phyloP scores from a whole-genome alignment of 1,139 yeast species.

The Wickerhamomyces sp. region DNA sequence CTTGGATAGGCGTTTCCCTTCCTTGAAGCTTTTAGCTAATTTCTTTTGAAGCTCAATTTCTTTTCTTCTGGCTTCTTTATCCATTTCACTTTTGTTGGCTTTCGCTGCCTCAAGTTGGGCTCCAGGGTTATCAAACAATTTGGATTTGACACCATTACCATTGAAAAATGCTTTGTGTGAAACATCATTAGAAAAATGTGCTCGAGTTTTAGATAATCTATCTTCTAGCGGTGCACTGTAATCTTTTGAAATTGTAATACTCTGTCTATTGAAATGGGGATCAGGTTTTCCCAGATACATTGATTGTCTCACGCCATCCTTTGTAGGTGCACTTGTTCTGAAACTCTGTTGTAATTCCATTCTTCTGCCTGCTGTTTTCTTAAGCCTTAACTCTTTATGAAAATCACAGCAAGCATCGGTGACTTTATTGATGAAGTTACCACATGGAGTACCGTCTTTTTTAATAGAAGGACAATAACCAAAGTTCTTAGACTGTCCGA shows the following conservation, averaged over 20 bases:
- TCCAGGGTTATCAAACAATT: constrained; percentile 34
- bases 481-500: constrained; percentile 69
- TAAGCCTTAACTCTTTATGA: constrained; percentile 60
- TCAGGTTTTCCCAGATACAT: constrained; percentile 27
- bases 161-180: constrained; percentile 46
- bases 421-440: constrained; percentile 51
- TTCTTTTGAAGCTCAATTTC: constrained; percentile 31
- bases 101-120: too few relatives aligned
- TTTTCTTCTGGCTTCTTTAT: constrained; percentile 29
- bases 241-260: constrained; percentile 30
- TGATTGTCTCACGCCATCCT: constrained; percentile 33
- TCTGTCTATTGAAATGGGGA: constrained; percentile 3
- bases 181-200: constrained; percentile 33
- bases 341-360: constrained; percentile 71
- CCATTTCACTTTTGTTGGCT: constrained; percentile 30
- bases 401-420: constrained; percentile 59
- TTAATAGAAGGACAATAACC: constrained; percentile 56
- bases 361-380: constrained; percentile 51
- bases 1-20: constrained; percentile 12
- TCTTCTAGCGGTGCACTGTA: constrained; percentile 24
- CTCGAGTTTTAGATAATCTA: constrained; percentile 20
- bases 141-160: constrained; percentile 44
- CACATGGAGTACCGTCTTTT: constrained; percentile 49
- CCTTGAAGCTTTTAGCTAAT: constrained; percentile 15
- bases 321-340: constrained; percentile 38